These are phyloP conservation scores for Cryptococcus hybrid DNA, from an alignment of 1,284 basidiomycete genomes.

Conservation along the genomic window DNA sequence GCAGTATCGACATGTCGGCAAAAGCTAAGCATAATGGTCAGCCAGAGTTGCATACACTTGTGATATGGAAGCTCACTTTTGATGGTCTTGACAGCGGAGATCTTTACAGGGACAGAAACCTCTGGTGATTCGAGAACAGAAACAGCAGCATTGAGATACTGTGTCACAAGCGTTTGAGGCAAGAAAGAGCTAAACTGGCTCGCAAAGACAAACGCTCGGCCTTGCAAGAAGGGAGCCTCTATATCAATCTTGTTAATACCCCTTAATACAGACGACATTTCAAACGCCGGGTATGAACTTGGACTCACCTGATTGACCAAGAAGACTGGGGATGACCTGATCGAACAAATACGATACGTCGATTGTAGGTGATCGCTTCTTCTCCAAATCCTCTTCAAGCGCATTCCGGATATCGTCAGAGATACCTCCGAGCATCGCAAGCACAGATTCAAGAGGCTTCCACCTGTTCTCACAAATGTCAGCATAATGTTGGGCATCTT, in stretches of 20 bases:
- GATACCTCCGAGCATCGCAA: constrained; percentile 82
- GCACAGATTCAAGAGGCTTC: constrained; percentile 79
- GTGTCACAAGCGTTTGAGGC: constrained; percentile 66
- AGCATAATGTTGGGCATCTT: background rate
- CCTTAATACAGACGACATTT: background rate
- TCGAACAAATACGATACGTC: constrained; percentile 74
- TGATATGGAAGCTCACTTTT: constrained; percentile 63
- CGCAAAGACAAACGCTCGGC: constrained; percentile 90
- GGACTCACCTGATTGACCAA: constrained; percentile 49
- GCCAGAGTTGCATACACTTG: background rate
- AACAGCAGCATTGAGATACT: constrained; percentile 83
- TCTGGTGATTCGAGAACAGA: constrained; percentile 72
- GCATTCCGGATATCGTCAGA: constrained; percentile 72
- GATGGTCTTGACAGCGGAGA: constrained; percentile 88
- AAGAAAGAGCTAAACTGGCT: constrained; percentile 80
- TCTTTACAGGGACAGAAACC: constrained; percentile 78
- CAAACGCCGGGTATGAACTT: no score
- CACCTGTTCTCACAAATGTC: constrained; percentile 60
- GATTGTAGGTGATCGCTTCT: constrained; percentile 62
- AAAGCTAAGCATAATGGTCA: constrained; percentile 42
- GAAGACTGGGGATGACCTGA: constrained; percentile 72
- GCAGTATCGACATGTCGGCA: constrained; percentile 55
- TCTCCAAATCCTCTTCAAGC: constrained; percentile 67
- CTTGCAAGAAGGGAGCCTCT: constrained; percentile 89
- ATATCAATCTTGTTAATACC: background rate